A percentile compares a stretch with the other conserved stretches of the same genome.
Conservation (phyloP, 768 basidiomycete species). For the Lentinula sp. region DNA sequence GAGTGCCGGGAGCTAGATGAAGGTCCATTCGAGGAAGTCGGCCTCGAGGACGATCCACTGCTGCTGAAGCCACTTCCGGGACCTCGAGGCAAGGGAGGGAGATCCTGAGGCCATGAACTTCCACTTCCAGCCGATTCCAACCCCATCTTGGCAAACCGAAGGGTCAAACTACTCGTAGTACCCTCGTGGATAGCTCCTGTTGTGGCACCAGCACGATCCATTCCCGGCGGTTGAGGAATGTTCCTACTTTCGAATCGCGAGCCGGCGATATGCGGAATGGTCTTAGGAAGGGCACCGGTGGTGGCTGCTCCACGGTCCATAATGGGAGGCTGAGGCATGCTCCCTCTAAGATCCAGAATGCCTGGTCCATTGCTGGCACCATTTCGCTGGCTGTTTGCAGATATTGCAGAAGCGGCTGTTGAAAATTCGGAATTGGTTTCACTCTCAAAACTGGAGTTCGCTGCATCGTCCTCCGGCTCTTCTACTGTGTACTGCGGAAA, state of each 20-base stretch:
- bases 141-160: slow-evolving; percentile 3
- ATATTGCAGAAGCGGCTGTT: not conserved
- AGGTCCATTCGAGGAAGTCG: not conserved
- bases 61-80: not conserved
- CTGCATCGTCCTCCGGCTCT: not conserved
- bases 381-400: not conserved
- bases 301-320: not conserved
- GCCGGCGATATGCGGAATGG: not conserved
- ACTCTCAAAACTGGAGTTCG: not conserved
- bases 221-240: not conserved
- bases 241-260: not conserved
- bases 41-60: not conserved
- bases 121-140: not conserved
- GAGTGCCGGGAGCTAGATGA: not conserved
- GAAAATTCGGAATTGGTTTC: not conserved
- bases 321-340: not conserved
- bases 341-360: not conserved
- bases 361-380: not conserved
- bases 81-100: not conserved
- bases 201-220: not conserved
- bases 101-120: slow-evolving; percentile 3
- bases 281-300: not conserved
- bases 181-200: not conserved
- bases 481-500: not conserved
- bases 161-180: not conserved